Evolutionary conservation across 2,329 filamentous ascomycete genomes (phyloP), one percentile per base, ranked within the genome.

Genomic region (Exophiala alcalophila): DNA sequence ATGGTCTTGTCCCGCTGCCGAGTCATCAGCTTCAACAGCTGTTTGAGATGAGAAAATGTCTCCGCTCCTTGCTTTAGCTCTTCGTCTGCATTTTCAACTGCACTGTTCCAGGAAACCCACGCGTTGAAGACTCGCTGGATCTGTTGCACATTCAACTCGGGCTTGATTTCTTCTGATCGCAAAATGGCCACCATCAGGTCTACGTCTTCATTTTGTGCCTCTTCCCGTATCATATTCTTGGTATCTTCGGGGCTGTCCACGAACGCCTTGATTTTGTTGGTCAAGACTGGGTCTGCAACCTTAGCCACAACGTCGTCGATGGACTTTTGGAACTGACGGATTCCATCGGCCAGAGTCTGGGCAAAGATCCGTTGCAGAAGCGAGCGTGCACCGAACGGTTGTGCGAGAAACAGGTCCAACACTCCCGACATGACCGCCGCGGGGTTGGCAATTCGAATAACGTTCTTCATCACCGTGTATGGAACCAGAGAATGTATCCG

Each of bases 371-470:
- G 80, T 65, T 98, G 92, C 66, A 98, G 79, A 8, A 98, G 71
- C 8, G 90, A 96, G 38, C 89, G 80, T 1, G 90, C 77, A 14
- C 91, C 91, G 49, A 97, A 94, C 0, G 92, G 92, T 57, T 97
- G 92, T 5, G 92, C 91, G 46, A 97, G 76, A 71, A 98, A 98
- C 31, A 98, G 77, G 62, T 98, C 92, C 15, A 98, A 75, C 30
- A 97, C 83, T 14, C 85, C 85, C n/a, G 85, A 86, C 91, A 98
- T 97, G 53, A 98, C 92, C 4, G 89, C 88, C 1, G 91, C 91
- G 2, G 92, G 92, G 57, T 98, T 98, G 15, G 92, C 89, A 55
- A 97, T 88, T 43, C 91, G 82, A 59, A 98, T 97, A 32, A 95
- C 88, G 61, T 97, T 96, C 71, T 98, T 98, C 62, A 98, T 74